Evolutionary conservation across 176 grass and related monocot genomes (phyloP), one percentile per base, ranked within the genome.

Genomic region (Saccharum spontaneum): DNA sequence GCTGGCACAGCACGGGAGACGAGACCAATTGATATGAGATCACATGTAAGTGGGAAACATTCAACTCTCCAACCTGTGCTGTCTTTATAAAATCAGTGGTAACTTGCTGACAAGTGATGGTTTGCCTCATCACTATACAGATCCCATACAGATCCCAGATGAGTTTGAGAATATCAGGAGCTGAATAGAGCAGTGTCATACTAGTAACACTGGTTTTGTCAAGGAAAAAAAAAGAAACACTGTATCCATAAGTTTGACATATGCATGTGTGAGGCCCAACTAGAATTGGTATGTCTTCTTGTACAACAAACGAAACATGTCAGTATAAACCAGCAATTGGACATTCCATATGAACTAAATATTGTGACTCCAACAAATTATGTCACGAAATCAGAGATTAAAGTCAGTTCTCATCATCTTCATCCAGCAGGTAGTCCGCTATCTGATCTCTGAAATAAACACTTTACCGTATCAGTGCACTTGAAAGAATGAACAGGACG

Each of bases 391-490:
- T 41, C 41, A 75, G 60, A 38, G 55, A 59, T 69, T 23, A 79
- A 72, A 17, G 87, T 95, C 83, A 91, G 20, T 46, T 95, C 55
- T 28, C 68, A 67, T 88, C 83, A 4, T 81, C 26, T 2, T 84
- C 78, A 43, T 93, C 79, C 71, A 97, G 94, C 31, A 93, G 87
- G 84, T 81, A 91, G 24, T 93, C 89, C 55, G 87, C 83, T 69
- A 96, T 93, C 80, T 93, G 91, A 69, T 91, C 87, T 89, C 89
- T 97, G 87, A 87, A 88, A 85, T 20, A 50, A 77, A 82, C 65
- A 90, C 15, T 38, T 88, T 48, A 71, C 39, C 18, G 22, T 82
- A 74, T 88, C 79, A 79, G 69, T 44, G 48, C 15, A 80, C 66
- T 69, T 62, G 59, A 18, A 69, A 79, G 20, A 88, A 52, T 55